These are phyloP conservation scores for Aspergillus phoenicis DNA, from an alignment of 2,329 filamentous ascomycete species.

Conservation along the genomic window DNA sequence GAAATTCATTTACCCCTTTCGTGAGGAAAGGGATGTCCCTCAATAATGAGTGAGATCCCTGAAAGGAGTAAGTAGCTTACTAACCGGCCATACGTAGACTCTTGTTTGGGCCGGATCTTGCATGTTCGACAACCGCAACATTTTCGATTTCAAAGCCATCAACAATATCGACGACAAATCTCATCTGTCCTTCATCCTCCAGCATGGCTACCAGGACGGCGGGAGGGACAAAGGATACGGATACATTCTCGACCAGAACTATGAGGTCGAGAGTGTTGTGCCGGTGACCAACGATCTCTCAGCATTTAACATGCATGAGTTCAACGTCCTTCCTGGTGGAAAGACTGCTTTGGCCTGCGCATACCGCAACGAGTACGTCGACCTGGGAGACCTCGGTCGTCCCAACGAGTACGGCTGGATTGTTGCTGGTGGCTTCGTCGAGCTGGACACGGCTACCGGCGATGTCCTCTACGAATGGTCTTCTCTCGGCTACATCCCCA, in stretches of 20 bases:
- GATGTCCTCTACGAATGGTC: conserved; percentile 42
- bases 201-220: conserved; percentile 31
- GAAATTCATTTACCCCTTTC: not conserved
- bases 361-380: conserved; percentile 26
- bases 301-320: conserved; percentile 47
- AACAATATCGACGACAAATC: conserved; percentile 46
- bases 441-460: conserved; percentile 40
- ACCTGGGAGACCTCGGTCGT: conserved; percentile 34
- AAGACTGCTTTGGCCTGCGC: conserved; percentile 37
- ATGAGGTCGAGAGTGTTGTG: conserved; percentile 45
- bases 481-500: conserved; percentile 33
- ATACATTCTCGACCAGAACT: conserved; percentile 52
- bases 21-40: not conserved
- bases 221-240: conserved; percentile 48
- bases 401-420: conserved; percentile 36
- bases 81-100: conserved; percentile 18
- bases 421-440: conserved; percentile 40
- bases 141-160: conserved; percentile 52
- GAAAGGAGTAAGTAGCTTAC: conserved; percentile 5
- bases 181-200: conserved; percentile 53
- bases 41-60: not conserved
- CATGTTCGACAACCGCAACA: conserved; percentile 49
- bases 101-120: conserved; percentile 54
- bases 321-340: conserved; percentile 41
- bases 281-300: conserved; percentile 29